Conservation (phyloP, 192 early-diverging fungal genomes). For the Backusella macrospora region DNA sequence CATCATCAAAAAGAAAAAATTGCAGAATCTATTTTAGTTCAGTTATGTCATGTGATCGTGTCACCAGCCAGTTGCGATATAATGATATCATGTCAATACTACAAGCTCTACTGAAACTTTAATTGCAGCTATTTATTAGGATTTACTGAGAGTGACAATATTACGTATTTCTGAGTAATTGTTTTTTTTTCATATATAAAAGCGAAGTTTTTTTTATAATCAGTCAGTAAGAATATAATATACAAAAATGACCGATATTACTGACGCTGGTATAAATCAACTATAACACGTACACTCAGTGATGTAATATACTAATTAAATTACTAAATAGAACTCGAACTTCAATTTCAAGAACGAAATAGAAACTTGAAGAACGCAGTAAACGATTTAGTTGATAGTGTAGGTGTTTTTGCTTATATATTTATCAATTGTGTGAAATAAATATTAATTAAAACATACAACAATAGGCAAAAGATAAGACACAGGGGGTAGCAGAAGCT, state of each 20-base stretch:
- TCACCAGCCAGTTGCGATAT: not conserved
- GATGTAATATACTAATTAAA: not conserved
- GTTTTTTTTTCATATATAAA: not conserved
- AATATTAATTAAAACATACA: not conserved
- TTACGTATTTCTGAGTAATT: conserved; percentile 5
- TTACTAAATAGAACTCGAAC: conserved; percentile 1
- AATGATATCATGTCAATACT: not conserved
- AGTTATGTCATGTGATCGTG: conserved; percentile 1
- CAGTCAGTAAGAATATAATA: not conserved
- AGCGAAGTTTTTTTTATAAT: not conserved
- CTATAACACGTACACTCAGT: not conserved
- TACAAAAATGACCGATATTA: not conserved
- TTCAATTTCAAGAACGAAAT: conserved; percentile 10
- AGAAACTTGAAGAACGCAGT: conserved; percentile 8
- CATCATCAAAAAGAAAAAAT: too few species aligned
- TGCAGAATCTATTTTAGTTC: not conserved
- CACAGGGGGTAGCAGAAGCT: not conserved
- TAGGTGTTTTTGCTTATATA: not conserved
- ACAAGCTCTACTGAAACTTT: not conserved
- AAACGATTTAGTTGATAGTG: conserved; percentile 8
- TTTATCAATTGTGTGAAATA: not conserved
- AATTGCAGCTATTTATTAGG: not conserved
- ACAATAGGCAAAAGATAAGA: not conserved
- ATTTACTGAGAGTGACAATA: not conserved
- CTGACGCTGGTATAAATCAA: not conserved